Base-by-base conservation (phyloP, 805 yeast genomes). In the Debaryomyces prosopidis region DNA sequence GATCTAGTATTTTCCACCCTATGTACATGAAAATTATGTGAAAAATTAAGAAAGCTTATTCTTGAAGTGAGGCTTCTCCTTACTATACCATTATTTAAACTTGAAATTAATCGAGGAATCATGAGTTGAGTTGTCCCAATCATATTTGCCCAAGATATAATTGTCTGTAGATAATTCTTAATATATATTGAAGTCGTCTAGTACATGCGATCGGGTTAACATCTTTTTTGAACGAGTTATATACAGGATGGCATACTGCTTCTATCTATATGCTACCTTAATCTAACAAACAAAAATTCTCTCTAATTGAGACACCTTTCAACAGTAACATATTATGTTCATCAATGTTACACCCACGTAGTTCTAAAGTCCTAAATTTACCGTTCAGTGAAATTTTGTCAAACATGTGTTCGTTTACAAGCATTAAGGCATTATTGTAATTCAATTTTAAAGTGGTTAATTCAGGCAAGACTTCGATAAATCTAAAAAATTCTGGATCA, bases 381-480 rank as follows among this genome's bases (percentile, higher is more conserved):
- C 41, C 41, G 9, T 37, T n/a, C 31, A 43, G 43, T 20, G 40
- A 39, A 6, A 39, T 19, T 12, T 30, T 36, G 9, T 39, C 37
- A 31, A 60, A 57, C 3, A 54, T 43, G 3, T 27, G 33, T 1
- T 55, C 52, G 36, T 59, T 47, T 12, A 58, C 47, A 27, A 34
- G 41, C 14, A 35, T 37, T 35, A 54, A 39, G 5, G 47, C 16
- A 16, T 45, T 40, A 40, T 60, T 65, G 14, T 47, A n/a, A 19
- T 51, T 52, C 28, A 63, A 45, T 2, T 46, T 19, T n/a, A 59
- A 42, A 4, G 35, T 30, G 6, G 38, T 36, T 16, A 65, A 48
- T 30, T 58, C 55, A 3, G 68, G 68, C 9, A 63, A 42, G 3
- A 16, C 14, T 33, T 43, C 23, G 2, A 26, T 17, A 10, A 57